A percentile compares a stretch with the other conserved stretches of the same genome.
Conservation (phyloP, 2,329 filamentous ascomycete genomes). For the Byssoonygena ceratinophila region DNA sequence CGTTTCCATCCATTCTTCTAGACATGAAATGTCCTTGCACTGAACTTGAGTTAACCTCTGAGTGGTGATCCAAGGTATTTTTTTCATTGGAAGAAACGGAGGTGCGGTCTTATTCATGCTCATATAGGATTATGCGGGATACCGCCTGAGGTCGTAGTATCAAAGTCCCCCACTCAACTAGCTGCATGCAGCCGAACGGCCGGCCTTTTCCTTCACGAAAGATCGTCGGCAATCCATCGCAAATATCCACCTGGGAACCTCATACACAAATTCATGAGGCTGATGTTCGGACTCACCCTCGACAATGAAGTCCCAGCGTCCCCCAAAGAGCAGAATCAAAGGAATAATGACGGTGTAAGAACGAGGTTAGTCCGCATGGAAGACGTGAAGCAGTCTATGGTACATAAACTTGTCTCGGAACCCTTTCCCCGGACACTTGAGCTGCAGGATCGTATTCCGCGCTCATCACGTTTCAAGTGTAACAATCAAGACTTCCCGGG, state of each 20-base stretch:
- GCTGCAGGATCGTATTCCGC: background rate
- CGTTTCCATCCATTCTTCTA: background rate
- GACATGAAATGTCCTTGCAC: background rate
- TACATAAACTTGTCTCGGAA: background rate
- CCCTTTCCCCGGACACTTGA: background rate
- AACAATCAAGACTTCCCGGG: background rate
- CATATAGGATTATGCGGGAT: background rate
- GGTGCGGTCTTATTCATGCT: background rate
- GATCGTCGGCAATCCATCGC: background rate
- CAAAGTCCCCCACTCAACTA: background rate
- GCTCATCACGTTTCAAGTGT: background rate
- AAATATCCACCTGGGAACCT: background rate
- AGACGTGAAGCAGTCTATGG: too few species aligned
- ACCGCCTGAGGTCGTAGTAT: background rate
- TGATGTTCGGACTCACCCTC: background rate
- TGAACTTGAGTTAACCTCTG: background rate
- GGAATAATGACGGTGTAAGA: too few species aligned
- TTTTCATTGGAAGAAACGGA: background rate
- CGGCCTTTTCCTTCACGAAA: background rate
- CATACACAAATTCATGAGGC: background rate
- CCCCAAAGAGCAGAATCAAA: background rate
- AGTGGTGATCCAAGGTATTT: background rate
- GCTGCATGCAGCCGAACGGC: constrained; percentile 1
- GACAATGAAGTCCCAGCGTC: background rate
- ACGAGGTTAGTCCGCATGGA: too few species aligned